Percentiles rank a stretch among this genome's conserved stretches.
phyloP scores from a whole-genome alignment of 441 rosid species.

The Metrosideros polymorpha region DNA sequence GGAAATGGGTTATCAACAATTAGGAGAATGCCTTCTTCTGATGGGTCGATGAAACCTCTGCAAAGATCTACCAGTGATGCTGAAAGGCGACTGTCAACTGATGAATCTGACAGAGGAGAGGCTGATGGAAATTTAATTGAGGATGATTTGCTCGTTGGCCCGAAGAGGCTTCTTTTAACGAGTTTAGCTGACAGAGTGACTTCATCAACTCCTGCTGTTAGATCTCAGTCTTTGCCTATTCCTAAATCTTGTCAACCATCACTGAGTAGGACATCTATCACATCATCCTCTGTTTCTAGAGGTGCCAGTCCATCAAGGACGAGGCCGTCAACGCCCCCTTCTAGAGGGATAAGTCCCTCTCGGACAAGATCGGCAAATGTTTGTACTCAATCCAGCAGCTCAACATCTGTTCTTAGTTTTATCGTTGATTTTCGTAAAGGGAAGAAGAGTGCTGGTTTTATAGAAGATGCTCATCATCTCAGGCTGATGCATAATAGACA shows the following conservation, averaged over 20 bases:
- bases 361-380: conserved; percentile 33
- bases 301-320: conserved; percentile 61
- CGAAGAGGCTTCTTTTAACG: conserved; percentile 33
- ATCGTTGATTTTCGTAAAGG: conserved; percentile 76
- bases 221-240: conserved; percentile 36
- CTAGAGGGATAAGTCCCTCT: conserved; percentile 62
- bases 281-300: conserved; percentile 36
- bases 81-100: conserved; percentile 26
- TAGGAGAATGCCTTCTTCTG: conserved; percentile 43
- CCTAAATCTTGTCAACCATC: conserved; percentile 37
- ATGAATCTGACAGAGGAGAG: conserved; percentile 30
- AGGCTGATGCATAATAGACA: conserved; percentile 71
- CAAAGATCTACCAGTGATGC: conserved; percentile 52
- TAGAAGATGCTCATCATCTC: conserved; percentile 91
- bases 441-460: conserved; percentile 45
- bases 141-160: conserved; percentile 30
- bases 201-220: conserved; percentile 25
- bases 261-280: conserved; percentile 42
- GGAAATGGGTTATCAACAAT: conserved; percentile 39
- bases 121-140: conserved; percentile 38
- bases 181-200: conserved; percentile 45
- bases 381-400: conserved; percentile 41
- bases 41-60: conserved; percentile 32
- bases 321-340: conserved; percentile 61
- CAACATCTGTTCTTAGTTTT: conserved; percentile 85